Conservation (phyloP, 1,284 basidiomycete species). For the Microstroma glucosiphilum region DNA sequence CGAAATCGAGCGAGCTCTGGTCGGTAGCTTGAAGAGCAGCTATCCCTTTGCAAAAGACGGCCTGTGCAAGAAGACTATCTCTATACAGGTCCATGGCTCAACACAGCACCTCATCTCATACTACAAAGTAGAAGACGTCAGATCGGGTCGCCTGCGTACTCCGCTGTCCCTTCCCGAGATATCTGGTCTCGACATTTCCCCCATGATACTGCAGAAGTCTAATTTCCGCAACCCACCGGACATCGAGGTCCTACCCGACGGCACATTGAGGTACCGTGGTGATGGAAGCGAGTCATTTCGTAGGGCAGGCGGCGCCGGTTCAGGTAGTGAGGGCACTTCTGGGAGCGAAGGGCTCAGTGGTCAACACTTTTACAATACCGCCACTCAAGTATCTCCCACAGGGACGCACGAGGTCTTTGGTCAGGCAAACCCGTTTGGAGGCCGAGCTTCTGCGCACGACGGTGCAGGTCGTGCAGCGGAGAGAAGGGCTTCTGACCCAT, state of each 20-base stretch:
- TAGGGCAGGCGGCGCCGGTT: not conserved
- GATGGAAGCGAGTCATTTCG: slow-evolving; percentile 5
- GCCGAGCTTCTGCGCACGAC: not conserved
- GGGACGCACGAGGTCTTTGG: not conserved
- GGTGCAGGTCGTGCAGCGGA: not conserved
- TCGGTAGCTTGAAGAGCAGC: slow-evolving; percentile 40
- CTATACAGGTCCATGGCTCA: slow-evolving; percentile 76
- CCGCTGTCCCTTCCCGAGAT: slow-evolving; percentile 86
- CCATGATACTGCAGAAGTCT: slow-evolving; percentile 80
- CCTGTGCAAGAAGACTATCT: slow-evolving; percentile 65
- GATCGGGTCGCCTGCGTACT: slow-evolving; percentile 73
- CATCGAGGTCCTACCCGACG: slow-evolving; percentile 6
- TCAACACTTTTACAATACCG: not conserved
- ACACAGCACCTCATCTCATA: slow-evolving; percentile 93
- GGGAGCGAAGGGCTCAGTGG: not conserved
- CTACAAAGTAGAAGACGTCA: slow-evolving; percentile 86
- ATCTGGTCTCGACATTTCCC: slow-evolving; percentile 73
- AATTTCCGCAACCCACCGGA: slow-evolving; percentile 79
- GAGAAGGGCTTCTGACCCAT: too few relatives aligned
- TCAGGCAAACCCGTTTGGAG: not conserved
- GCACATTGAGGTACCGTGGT: not conserved
- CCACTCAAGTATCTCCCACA: not conserved
- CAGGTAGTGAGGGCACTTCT: not conserved
- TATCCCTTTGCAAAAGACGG: slow-evolving; percentile 40
- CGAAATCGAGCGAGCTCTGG: slow-evolving; percentile 33